phyloP scores from a whole-genome alignment of 2,329 filamentous ascomycete genomes.

The Herpotrichia juniperi region DNA sequence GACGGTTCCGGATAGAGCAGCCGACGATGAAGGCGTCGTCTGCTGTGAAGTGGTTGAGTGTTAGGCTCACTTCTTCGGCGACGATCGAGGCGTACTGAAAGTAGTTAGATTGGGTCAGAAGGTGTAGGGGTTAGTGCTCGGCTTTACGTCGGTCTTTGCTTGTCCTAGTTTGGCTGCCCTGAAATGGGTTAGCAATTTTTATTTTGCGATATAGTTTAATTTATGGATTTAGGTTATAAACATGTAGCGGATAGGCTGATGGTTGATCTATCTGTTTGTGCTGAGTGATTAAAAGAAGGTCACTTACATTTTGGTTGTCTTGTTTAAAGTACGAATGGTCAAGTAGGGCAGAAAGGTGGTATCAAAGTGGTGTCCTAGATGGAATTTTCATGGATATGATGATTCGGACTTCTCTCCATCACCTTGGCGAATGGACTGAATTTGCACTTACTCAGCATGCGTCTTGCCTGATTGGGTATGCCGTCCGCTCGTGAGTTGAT shows the following conservation, averaged over 20 bases:
- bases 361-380: not conserved
- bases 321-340: not conserved
- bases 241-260: too few relatives aligned
- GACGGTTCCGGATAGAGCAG: constrained; percentile 66
- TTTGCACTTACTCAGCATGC: constrained; percentile 1
- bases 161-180: not conserved
- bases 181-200: not conserved
- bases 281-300: not conserved
- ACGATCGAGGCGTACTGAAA: constrained; percentile 38
- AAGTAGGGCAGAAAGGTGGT: not conserved
- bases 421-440: too few relatives aligned
- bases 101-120: not conserved
- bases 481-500: too few relatives aligned
- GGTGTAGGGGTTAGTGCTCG: not conserved
- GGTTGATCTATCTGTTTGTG: too few relatives aligned
- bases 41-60: constrained; percentile 64
- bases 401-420: too few relatives aligned
- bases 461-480: not conserved
- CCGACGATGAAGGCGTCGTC: constrained; percentile 70
- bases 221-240: too few relatives aligned
- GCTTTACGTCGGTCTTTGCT: constrained; percentile 1
- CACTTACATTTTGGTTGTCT: not conserved
- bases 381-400: not conserved
- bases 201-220: not conserved
- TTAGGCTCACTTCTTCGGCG: constrained; percentile 49